phyloP scores from a whole-genome alignment of 768 basidiomycete genomes.

The Rubroboletus pulcherrimus region DNA sequence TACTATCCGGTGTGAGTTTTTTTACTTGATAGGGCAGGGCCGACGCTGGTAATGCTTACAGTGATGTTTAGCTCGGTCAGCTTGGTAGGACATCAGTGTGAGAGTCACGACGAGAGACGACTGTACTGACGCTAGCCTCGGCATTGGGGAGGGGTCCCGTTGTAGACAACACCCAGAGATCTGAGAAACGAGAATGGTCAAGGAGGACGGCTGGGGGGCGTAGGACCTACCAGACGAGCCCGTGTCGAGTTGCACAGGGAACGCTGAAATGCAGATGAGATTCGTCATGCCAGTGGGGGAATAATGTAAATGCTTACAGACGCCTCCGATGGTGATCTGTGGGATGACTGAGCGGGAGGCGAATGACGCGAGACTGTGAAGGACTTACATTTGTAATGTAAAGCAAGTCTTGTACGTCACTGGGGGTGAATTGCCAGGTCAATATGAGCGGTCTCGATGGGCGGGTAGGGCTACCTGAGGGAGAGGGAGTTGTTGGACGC shows the following conservation, averaged over 20 bases:
- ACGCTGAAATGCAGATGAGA: constrained; percentile 40
- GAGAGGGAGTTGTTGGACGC: constrained; percentile 15
- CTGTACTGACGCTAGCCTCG: constrained; percentile 43
- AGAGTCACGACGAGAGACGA: not conserved
- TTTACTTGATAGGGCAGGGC: not conserved
- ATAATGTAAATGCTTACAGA: constrained; percentile 37
- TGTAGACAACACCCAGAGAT: constrained; percentile 65
- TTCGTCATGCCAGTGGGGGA: no score
- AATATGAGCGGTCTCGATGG: not conserved
- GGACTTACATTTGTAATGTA: constrained; percentile 71
- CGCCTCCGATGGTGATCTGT: constrained; percentile 65
- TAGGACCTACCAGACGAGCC: constrained; percentile 48
- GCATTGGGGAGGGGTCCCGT: constrained; percentile 46
- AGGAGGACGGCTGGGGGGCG: not conserved
- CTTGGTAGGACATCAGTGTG: constrained; percentile 30
- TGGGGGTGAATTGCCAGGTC: constrained; percentile 30
- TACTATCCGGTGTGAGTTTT: constrained; percentile 45
- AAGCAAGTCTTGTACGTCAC: constrained; percentile 71
- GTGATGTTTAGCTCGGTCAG: constrained; percentile 54
- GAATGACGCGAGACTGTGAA: not conserved
- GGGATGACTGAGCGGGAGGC: constrained; percentile 2
- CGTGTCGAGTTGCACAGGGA: constrained; percentile 76
- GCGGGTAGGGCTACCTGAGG: constrained; percentile 15
- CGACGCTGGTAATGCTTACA: constrained; percentile 32
- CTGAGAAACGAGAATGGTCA: constrained; percentile 30